A percentile compares a stretch with the other conserved stretches of the same genome.
phyloP scores from a whole-genome alignment of 495 filamentous ascomycete species.

The Penicillium cataractarum region DNA sequence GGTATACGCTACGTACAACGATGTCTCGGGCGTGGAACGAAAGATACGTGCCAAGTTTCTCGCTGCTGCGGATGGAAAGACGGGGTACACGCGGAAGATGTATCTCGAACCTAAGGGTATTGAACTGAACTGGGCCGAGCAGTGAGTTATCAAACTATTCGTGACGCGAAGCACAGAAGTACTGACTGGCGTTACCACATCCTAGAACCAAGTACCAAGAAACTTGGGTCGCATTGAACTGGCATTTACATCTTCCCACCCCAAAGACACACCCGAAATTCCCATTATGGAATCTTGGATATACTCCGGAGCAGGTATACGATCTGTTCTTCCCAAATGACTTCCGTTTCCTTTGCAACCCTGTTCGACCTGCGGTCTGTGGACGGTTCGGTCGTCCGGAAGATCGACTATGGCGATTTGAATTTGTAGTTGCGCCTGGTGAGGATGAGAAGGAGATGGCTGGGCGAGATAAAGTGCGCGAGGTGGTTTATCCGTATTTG shows the following conservation, averaged over 20 bases:
- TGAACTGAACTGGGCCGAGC: slow-evolving; percentile 40
- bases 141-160: slow-evolving; percentile 20
- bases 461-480: slow-evolving; percentile 19
- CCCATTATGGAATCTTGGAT: slow-evolving; percentile 52
- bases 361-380: slow-evolving; percentile 46
- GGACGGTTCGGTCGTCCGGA: slow-evolving; percentile 49
- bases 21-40: slow-evolving; percentile 27
- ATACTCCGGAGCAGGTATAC: slow-evolving; percentile 51
- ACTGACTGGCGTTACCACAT: background rate
- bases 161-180: background rate
- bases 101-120: slow-evolving; percentile 52
- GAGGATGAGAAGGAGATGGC: slow-evolving; percentile 41
- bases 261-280: slow-evolving; percentile 52
- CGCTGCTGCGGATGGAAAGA: slow-evolving; percentile 56
- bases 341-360: slow-evolving; percentile 53
- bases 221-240: slow-evolving; percentile 57
- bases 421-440: slow-evolving; percentile 42
- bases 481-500: slow-evolving; percentile 40
- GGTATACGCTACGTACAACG: slow-evolving; percentile 40
- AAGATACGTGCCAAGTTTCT: slow-evolving; percentile 42
- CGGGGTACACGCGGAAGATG: slow-evolving; percentile 50
- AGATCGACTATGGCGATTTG: slow-evolving; percentile 53
- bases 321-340: slow-evolving; percentile 53
- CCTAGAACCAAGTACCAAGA: slow-evolving; percentile 48
- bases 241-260: slow-evolving; percentile 48